Evolutionary conservation across 2,329 filamentous ascomycete genomes (phyloP).

Genomic region (Alternaria novae-zelandiae): DNA sequence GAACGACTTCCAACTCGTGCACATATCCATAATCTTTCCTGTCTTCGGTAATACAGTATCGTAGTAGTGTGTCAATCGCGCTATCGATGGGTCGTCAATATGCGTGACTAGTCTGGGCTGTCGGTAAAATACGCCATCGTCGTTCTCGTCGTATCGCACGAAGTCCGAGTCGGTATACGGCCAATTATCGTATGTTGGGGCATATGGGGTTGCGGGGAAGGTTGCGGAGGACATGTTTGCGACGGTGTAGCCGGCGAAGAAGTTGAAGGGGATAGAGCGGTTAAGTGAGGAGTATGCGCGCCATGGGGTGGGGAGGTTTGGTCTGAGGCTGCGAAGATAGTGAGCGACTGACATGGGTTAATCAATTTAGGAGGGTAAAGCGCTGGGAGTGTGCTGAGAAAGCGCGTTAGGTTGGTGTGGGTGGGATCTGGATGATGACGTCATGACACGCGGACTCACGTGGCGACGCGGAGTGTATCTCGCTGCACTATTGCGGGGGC

Average conservation of each 20-base stretch:
- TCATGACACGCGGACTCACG: slow-evolving; percentile 28
- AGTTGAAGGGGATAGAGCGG: slow-evolving; percentile 15
- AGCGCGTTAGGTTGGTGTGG: slow-evolving; percentile 7
- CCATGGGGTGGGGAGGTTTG: neutral
- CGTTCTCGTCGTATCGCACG: slow-evolving; percentile 44
- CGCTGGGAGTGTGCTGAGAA: neutral
- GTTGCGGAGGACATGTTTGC: slow-evolving; percentile 10
- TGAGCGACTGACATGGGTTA: slow-evolving; percentile 11
- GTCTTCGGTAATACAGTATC: slow-evolving; percentile 48
- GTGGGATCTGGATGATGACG: slow-evolving; percentile 13
- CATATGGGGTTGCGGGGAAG: slow-evolving; percentile 22
- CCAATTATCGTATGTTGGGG: slow-evolving; percentile 27
- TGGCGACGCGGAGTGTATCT: slow-evolving; percentile 8
- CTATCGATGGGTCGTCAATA: slow-evolving; percentile 59
- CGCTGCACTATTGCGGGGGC: neutral
- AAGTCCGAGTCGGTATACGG: slow-evolving; percentile 44
- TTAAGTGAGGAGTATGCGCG: slow-evolving; percentile 11
- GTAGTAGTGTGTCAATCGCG: slow-evolving; percentile 56
- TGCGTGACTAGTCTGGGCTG: slow-evolving; percentile 60
- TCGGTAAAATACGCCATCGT: slow-evolving; percentile 49
- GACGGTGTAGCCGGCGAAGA: slow-evolving; percentile 17
- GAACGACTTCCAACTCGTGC: slow-evolving; percentile 58
- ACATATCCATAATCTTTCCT: slow-evolving; percentile 58
- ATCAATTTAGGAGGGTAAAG: neutral
- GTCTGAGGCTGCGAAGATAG: neutral